A percentile compares a stretch with the other conserved stretches of the same genome.
Conservation (phyloP, 2,329 filamentous ascomycete genomes). For the Truncatella angustata region DNA sequence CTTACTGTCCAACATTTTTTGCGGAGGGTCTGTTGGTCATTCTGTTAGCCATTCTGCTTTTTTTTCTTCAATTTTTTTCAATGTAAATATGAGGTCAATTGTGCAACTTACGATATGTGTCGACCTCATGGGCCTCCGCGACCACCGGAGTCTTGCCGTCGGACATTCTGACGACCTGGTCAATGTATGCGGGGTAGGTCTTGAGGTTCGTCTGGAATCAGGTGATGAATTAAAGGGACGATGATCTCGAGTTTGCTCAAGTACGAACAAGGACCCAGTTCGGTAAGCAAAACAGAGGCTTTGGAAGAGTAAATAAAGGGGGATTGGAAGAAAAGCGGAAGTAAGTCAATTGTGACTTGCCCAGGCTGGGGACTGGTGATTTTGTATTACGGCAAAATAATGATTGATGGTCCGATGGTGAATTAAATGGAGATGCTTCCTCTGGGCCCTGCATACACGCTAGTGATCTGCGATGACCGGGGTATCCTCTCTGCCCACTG, state of each 20-base stretch:
- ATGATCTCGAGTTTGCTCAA: too few relatives aligned
- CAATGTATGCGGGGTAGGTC: constrained; percentile 16
- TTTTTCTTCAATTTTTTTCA: constrained; percentile 1
- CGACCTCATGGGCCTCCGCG: constrained; percentile 72
- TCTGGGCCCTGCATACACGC: constrained; percentile 7
- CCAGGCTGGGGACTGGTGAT: constrained; percentile 9
- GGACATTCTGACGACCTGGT: constrained; percentile 37
- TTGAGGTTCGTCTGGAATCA: background rate
- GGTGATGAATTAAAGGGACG: background rate
- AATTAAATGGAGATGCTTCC: background rate
- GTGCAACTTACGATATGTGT: constrained; percentile 63
- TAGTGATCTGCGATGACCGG: constrained; percentile 3
- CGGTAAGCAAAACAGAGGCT: background rate
- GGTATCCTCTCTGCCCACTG: background rate
- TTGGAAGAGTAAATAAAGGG: background rate
- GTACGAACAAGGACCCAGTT: too few relatives aligned
- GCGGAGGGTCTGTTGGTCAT: constrained; percentile 51
- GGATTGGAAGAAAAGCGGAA: constrained; percentile 13
- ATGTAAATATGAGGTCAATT: constrained; percentile 4
- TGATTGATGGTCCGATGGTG: constrained; percentile 13
- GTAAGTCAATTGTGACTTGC: background rate
- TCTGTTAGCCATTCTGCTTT: constrained; percentile 23
- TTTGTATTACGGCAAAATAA: constrained; percentile 26
- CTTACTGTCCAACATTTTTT: constrained; percentile 69
- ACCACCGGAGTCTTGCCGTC: constrained; percentile 59